These are phyloP conservation scores for Suillus fuscotomentosus DNA, from an alignment of 768 basidiomycete species.

Conservation along the genomic window DNA sequence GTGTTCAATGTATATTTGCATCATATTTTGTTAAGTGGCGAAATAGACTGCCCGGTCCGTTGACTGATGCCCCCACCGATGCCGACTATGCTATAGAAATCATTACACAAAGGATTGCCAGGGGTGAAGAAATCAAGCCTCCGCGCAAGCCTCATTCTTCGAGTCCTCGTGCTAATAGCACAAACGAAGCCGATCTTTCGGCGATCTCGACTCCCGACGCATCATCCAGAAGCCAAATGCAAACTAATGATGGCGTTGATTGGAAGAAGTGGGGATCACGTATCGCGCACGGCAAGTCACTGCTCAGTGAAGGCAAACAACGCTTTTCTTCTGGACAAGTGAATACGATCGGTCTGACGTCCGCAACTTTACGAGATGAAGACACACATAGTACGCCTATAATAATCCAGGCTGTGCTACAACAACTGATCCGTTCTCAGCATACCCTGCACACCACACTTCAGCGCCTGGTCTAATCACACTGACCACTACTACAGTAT, in stretches of 20 bases:
- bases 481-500: slow-evolving; percentile 45
- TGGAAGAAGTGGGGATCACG: slow-evolving; percentile 61
- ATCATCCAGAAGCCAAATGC: neutral
- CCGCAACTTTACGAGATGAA: slow-evolving; percentile 4
- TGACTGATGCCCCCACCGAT: slow-evolving; percentile 61
- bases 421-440: slow-evolving; percentile 30
- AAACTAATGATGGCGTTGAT: slow-evolving; percentile 30
- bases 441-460: slow-evolving; percentile 58
- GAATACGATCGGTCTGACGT: slow-evolving; percentile 11
- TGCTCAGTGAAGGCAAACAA: slow-evolving; percentile 41
- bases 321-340: slow-evolving; percentile 37
- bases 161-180: slow-evolving; percentile 15
- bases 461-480: slow-evolving; percentile 60
- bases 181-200: slow-evolving; percentile 8
- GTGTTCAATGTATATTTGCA: slow-evolving; percentile 11
- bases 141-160: slow-evolving; percentile 22
- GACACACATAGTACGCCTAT: slow-evolving; percentile 35
- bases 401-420: neutral
- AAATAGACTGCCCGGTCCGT: slow-evolving; percentile 44
- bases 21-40: neutral
- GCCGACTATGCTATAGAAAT: slow-evolving; percentile 70
- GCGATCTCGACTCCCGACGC: neutral
- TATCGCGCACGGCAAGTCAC: slow-evolving; percentile 44
- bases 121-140: slow-evolving; percentile 49
- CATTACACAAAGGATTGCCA: slow-evolving; percentile 57